Percentiles rank a stretch among this genome's conserved stretches.
phyloP scores from a whole-genome alignment of 495 filamentous ascomycete genomes.

The Cercophora sp. region DNA sequence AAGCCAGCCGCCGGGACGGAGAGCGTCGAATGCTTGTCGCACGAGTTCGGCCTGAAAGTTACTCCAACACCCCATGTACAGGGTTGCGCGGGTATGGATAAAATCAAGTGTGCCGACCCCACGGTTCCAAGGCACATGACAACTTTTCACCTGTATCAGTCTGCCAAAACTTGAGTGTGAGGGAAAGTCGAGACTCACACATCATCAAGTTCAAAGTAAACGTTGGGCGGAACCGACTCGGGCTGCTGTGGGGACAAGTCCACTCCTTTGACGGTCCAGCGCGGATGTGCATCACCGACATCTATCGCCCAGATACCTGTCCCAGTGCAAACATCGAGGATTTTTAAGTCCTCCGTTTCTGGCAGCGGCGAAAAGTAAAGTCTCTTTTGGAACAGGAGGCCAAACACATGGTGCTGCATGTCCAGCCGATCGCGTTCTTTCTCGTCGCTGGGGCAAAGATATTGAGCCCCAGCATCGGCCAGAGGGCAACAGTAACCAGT shows the following conservation, averaged over 20 bases:
- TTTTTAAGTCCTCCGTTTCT: not conserved
- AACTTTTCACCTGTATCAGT: not conserved
- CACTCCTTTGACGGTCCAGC: not conserved
- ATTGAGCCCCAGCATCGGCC: too few relatives aligned
- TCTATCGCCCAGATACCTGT: not conserved
- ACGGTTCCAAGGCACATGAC: not conserved
- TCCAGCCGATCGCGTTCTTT: not conserved
- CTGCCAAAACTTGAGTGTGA: not conserved
- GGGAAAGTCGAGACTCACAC: not conserved
- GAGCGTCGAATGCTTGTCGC: not conserved
- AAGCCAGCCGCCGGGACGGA: not conserved
- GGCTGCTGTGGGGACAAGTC: not conserved
- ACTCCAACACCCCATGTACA: not conserved
- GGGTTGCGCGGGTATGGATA: not conserved
- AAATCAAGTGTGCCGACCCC: not conserved
- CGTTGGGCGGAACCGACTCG: not conserved
- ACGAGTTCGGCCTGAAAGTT: not conserved
- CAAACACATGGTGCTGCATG: not conserved
- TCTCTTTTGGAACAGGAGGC: not conserved
- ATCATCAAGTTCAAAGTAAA: not conserved
- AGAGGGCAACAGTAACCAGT: too few relatives aligned
- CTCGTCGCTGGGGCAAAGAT: not conserved
- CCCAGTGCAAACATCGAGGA: not conserved
- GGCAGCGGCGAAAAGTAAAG: not conserved
- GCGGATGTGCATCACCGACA: not conserved